phyloP scores from a whole-genome alignment of 306 rosid genomes.

The Dalbergia oliveri region DNA sequence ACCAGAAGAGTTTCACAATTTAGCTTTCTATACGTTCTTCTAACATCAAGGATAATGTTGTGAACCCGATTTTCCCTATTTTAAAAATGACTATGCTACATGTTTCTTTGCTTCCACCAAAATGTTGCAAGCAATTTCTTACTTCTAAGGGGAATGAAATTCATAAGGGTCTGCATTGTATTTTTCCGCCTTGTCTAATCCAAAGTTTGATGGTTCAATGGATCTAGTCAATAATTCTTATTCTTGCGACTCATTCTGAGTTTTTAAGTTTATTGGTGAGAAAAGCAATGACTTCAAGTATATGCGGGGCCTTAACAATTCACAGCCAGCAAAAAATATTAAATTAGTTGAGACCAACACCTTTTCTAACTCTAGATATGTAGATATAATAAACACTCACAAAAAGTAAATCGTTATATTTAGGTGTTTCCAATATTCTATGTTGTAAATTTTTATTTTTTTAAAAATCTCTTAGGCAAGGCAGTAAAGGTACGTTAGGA shows the following conservation, averaged over 20 bases:
- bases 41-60: neutral
- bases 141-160: neutral
- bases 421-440: slow-evolving; percentile 11
- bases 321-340: neutral
- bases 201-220: neutral
- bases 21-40: neutral
- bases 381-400: neutral
- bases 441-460: neutral
- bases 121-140: neutral
- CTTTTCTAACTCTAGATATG: neutral
- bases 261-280: neutral
- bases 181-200: neutral
- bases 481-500: slow-evolving; percentile 36
- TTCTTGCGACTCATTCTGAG: neutral
- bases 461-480: slow-evolving; percentile 24
- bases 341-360: neutral
- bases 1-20: neutral
- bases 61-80: neutral
- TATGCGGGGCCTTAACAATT: neutral
- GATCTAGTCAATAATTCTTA: neutral
- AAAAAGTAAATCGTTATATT: slow-evolving; percentile 5
- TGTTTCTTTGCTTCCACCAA: neutral
- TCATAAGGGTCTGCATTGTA: neutral
- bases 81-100: neutral
- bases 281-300: neutral